Percentiles rank a stretch among this genome's conserved stretches.
These are phyloP conservation scores for Oryza glaberrima DNA, from an alignment of 176 grass and related monocot species.

Conservation along the genomic window DNA sequence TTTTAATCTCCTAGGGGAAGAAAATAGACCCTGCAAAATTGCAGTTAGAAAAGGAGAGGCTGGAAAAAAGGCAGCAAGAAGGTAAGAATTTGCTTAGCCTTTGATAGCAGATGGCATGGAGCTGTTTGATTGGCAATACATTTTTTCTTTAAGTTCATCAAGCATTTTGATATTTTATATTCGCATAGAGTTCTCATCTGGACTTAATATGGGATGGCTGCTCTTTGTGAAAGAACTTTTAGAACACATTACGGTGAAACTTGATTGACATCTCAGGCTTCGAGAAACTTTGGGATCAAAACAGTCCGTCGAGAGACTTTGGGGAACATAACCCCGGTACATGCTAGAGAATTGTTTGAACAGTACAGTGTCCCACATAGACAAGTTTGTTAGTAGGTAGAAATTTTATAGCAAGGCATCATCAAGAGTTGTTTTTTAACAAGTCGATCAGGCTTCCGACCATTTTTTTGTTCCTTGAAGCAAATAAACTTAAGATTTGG, in stretches of 20 bases:
- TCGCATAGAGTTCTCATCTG: conserved; percentile 1
- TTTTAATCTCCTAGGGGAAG: conserved; percentile 52
- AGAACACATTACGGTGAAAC: neutral
- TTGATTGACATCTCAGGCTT: neutral
- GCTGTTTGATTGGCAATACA: neutral
- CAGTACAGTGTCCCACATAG: neutral
- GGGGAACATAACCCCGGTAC: neutral
- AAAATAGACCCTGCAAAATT: conserved; percentile 74
- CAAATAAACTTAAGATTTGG: neutral
- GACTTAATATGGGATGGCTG: neutral
- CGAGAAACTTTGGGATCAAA: neutral
- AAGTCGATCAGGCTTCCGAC: neutral
- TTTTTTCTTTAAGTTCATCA: neutral
- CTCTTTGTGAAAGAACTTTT: neutral
- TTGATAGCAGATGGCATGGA: neutral
- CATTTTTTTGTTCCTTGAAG: neutral
- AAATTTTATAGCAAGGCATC: neutral
- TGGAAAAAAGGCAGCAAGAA: conserved; percentile 84
- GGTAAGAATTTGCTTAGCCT: conserved; percentile 44
- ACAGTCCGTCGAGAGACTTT: neutral
- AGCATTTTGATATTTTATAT: neutral
- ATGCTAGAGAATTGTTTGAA: conserved; percentile 7
- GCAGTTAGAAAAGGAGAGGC: conserved; percentile 71
- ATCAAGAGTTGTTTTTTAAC: neutral
- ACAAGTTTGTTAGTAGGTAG: neutral